phyloP scores from a whole-genome alignment of 148 eudicot species.

The Rhododendron williamsianum region DNA sequence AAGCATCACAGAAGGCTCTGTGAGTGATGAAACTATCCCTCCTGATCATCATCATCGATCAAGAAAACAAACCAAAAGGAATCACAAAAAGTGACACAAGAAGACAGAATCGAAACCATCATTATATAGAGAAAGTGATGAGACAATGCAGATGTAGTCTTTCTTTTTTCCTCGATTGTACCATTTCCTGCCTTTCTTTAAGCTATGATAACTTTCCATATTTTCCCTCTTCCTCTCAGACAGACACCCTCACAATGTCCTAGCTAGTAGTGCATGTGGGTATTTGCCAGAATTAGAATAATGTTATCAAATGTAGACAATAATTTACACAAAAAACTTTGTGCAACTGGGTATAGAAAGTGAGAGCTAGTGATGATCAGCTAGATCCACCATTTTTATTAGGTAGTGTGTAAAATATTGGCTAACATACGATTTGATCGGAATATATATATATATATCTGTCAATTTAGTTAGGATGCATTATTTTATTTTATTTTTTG shows the following conservation, averaged over 20 bases:
- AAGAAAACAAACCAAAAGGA: not conserved
- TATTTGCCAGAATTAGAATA: too few species aligned
- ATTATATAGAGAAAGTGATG: not conserved
- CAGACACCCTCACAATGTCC: not conserved
- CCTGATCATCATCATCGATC: constrained; percentile 26
- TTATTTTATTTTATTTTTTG: too few species aligned
- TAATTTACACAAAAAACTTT: too few species aligned
- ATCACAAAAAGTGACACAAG: constrained; percentile 4
- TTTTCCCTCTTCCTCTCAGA: not conserved
- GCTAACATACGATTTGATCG: too few species aligned
- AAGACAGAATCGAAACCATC: not conserved
- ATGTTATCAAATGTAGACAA: too few species aligned
- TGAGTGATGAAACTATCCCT: constrained; percentile 93
- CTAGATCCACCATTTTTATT: too few species aligned
- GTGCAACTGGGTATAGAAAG: too few species aligned
- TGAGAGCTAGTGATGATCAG: too few species aligned
- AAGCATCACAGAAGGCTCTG: constrained; percentile 84
- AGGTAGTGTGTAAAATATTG: too few species aligned
- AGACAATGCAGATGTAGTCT: not conserved
- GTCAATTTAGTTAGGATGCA: too few species aligned
- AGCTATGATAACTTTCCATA: not conserved
- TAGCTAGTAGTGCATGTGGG: not conserved
- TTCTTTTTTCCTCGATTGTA: not conserved
- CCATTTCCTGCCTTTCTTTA: not conserved
- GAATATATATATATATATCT: too few species aligned